Evolutionary conservation across 2,329 filamentous ascomycete genomes (phyloP).

Genomic region (Ophiostoma sp.): DNA sequence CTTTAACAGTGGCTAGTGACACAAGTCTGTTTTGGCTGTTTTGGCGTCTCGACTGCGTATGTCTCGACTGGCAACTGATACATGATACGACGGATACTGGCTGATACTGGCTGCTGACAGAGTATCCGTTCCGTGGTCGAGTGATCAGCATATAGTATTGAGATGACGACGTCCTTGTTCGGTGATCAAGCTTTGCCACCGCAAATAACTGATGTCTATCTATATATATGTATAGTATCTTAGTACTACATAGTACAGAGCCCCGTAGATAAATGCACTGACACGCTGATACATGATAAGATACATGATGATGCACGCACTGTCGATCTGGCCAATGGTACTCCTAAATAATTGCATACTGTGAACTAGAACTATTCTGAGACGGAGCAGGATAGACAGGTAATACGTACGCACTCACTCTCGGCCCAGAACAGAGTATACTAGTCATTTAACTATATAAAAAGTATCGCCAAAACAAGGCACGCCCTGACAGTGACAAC

Average conservation of each 20-base stretch:
- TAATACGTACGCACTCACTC: background rate
- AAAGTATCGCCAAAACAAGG: background rate
- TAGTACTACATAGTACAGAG: no score
- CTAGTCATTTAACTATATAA: no score
- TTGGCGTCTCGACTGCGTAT: background rate
- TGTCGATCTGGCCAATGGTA: background rate
- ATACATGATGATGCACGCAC: background rate
- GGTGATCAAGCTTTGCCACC: background rate
- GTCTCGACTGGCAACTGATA: no score
- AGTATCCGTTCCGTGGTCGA: background rate
- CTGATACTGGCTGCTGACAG: no score
- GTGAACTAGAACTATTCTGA: background rate
- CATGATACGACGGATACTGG: no score
- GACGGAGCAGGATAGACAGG: slow-evolving; percentile 4
- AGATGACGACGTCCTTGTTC: background rate
- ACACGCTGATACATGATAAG: no score
- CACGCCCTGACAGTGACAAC: background rate
- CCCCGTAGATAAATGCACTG: no score
- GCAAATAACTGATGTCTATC: no score
- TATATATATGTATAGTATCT: no score
- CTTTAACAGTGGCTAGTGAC: background rate
- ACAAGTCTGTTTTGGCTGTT: background rate
- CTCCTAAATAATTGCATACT: no score
- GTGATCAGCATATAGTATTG: background rate
- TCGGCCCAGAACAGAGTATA: no score